Base-by-base conservation (phyloP, 192 early-diverging fungal genomes). In the Rhizophagus clarus region DNA sequence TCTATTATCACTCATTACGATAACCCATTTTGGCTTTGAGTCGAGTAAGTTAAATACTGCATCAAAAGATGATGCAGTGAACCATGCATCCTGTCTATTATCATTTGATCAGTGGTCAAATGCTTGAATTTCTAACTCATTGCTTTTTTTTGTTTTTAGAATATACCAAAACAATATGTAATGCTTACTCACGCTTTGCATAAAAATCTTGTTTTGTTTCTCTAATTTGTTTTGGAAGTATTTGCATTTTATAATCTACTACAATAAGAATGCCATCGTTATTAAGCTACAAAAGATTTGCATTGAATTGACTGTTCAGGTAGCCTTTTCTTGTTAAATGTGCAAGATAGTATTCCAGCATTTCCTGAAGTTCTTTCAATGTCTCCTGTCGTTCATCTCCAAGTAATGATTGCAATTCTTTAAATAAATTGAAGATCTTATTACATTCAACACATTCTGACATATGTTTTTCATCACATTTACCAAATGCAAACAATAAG, bases 161-260 rank as follows among this genome's bases (percentile, higher is more conserved):
- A 40, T 40, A 40, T 42, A 70, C 0, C 8, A 70, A 40, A 34
- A 70, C 1, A 40, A 2, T 70, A 22, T 70, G 34, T 6, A 42
- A 5, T 34, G n/a, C 31, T 10, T 20, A 70, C n/a, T 2, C 68
- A 22, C 17, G 8, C 6, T 70, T 42, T 34, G 8, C 20, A 70
- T 31, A 70, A 34, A 70, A 70, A 3, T 70, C 31, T 34, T 70
- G 14, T 32, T 70, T 70, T 34, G 34, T 34, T 70, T 70, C n/a
- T 20, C n/a, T 2, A 70, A 32, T 40, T 20, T 4, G 0, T 70
- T 70, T 70, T 70, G 37, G 14, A n/a, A 70, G 22, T 34, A 70
- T 37, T 34, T 8, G 0, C 34, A 70, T 70, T 70, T n/a, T 70
- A 20, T 40, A 70, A 4, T 42, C 22, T 42, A 70, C 22, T 7